phyloP scores from a whole-genome alignment of 176 grass and related monocot species.

The Phoenix roebelenii region DNA sequence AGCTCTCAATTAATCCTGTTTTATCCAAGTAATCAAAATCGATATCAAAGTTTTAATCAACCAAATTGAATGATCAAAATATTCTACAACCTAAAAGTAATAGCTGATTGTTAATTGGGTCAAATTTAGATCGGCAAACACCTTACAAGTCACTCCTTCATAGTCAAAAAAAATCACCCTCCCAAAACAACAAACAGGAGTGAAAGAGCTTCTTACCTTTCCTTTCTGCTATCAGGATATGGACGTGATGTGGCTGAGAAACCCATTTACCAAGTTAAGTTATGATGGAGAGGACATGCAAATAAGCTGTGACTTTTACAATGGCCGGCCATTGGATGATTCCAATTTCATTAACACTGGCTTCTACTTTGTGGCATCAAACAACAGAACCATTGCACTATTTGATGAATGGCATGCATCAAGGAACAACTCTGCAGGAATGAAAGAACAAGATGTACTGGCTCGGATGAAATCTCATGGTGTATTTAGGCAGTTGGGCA shows the following conservation, averaged over 20 bases:
- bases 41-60: too few species aligned
- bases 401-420: slow-evolving; percentile 49
- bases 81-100: too few species aligned
- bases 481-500: slow-evolving; percentile 30
- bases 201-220: not conserved
- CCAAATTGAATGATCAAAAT: too few species aligned
- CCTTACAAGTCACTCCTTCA: too few species aligned
- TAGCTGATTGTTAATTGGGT: too few species aligned
- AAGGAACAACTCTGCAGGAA: slow-evolving; percentile 14
- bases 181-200: not conserved
- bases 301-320: not conserved
- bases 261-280: not conserved
- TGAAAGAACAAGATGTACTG: slow-evolving; percentile 85
- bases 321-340: not conserved
- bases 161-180: not conserved
- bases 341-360: not conserved
- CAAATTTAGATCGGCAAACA: too few species aligned
- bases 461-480: slow-evolving; percentile 38
- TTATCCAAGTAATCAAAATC: too few species aligned
- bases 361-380: not conserved
- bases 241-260: not conserved
- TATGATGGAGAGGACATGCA: not conserved
- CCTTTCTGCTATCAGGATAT: not conserved
- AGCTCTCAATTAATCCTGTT: too few species aligned
- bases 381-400: slow-evolving; percentile 11